Evolutionary conservation across 306 rosid species (phyloP).

Genomic region (Quercus cerris): DNA sequence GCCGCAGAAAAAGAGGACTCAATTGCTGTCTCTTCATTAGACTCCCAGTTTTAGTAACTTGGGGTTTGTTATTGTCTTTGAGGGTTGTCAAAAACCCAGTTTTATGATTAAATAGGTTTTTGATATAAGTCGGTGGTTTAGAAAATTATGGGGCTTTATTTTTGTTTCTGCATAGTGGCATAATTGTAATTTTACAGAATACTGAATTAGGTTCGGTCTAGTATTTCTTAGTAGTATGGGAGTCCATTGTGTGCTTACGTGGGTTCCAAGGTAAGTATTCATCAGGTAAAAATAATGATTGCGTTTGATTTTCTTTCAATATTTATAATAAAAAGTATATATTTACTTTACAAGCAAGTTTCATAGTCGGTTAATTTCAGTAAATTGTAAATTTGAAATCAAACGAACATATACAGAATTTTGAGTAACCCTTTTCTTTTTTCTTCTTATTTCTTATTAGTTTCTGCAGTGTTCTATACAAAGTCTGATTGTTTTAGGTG

Average conservation of each 20-base stretch:
- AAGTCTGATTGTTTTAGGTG: neutral
- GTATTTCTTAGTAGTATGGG: neutral
- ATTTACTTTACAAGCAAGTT: neutral
- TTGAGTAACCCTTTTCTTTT: neutral
- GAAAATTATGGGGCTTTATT: neutral
- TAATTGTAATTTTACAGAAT: neutral
- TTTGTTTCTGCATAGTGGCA: no score
- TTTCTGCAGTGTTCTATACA: no score
- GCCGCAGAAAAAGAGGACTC: neutral
- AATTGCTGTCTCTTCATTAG: neutral
- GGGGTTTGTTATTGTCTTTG: neutral
- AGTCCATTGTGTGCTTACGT: neutral
- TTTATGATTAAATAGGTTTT: no score
- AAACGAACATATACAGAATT: neutral
- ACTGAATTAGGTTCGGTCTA: neutral
- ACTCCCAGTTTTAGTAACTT: neutral
- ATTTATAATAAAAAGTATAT: neutral
- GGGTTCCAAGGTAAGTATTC: neutral
- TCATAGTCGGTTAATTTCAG: neutral
- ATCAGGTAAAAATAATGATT: neutral
- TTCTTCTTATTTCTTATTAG: neutral
- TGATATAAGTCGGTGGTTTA: no score
- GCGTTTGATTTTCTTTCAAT: neutral
- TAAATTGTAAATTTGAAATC: neutral
- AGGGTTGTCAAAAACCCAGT: no score